Percentiles rank a stretch among this genome's conserved stretches.
Evolutionary conservation across 179 eudicot species (phyloP).

Genomic region (Pouteria campechiana): DNA sequence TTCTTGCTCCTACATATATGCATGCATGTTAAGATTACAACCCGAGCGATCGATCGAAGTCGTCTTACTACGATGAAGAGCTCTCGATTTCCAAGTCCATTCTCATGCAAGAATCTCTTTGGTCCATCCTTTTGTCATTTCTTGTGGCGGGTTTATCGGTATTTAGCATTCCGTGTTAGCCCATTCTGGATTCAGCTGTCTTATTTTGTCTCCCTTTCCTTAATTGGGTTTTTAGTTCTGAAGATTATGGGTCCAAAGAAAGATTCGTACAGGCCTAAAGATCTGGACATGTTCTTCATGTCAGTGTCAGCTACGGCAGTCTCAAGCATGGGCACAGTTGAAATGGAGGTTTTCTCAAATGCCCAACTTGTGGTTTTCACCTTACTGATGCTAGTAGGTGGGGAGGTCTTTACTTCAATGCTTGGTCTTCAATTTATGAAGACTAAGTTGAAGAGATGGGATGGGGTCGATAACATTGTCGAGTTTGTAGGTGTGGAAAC

Average conservation of each 20-base stretch:
- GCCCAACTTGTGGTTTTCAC: slow-evolving; percentile 42
- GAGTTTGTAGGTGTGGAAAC: slow-evolving; percentile 4
- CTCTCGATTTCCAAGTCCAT: too few species aligned
- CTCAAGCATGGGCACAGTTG: slow-evolving; percentile 66
- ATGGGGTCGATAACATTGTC: neutral
- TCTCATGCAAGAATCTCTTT: neutral
- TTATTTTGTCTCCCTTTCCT: slow-evolving; percentile 30
- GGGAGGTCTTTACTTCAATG: slow-evolving; percentile 52
- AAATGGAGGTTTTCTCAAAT: slow-evolving; percentile 73
- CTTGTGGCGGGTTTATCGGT: too few species aligned
- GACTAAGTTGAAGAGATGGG: slow-evolving; percentile 7
- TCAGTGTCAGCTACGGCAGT: slow-evolving; percentile 53
- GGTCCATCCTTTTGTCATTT: slow-evolving; percentile 1
- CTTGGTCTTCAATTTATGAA: slow-evolving; percentile 19
- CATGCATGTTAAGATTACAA: too few species aligned
- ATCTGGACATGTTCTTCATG: slow-evolving; percentile 49
- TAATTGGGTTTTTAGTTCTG: slow-evolving; percentile 34
- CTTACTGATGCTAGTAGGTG: slow-evolving; percentile 48
- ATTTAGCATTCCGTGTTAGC: slow-evolving; percentile 1
- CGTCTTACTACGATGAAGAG: too few species aligned
- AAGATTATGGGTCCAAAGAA: slow-evolving; percentile 27
- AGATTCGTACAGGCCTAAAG: slow-evolving; percentile 4
- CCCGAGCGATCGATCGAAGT: too few species aligned
- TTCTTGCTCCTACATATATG: too few species aligned
- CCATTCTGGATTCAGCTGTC: slow-evolving; percentile 28